Percentiles rank a stretch among this genome's conserved stretches.
phyloP scores from a whole-genome alignment of 2,329 filamentous ascomycete species.

The Alternaria ethzedia region DNA sequence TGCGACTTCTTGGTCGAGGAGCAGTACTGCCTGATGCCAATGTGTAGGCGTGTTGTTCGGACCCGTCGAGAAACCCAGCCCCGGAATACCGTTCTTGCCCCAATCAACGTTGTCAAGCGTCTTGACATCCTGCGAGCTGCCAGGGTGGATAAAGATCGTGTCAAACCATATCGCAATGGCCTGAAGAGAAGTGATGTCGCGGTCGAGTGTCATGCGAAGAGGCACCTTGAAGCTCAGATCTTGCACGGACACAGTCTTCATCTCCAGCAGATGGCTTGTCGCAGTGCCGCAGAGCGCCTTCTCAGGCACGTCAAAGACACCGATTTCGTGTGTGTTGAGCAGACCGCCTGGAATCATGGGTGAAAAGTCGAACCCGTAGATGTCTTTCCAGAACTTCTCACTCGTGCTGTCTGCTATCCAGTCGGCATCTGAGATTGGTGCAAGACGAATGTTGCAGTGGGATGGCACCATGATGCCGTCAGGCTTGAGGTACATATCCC shows the following conservation, averaged over 20 bases:
- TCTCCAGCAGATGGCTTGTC: slow-evolving; percentile 76
- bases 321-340: slow-evolving; percentile 65
- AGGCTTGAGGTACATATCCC: slow-evolving; percentile 82
- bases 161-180: slow-evolving; percentile 95
- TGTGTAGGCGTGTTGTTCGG: slow-evolving; percentile 80
- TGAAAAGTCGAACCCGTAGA: slow-evolving; percentile 95
- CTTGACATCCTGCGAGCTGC: slow-evolving; percentile 31
- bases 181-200: slow-evolving; percentile 74
- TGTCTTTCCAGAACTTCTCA: slow-evolving; percentile 78
- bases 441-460: slow-evolving; percentile 81
- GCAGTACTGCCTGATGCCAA: slow-evolving; percentile 84
- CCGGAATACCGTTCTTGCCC: slow-evolving; percentile 59
- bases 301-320: slow-evolving; percentile 40
- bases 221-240: slow-evolving; percentile 78
- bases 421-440: slow-evolving; percentile 78
- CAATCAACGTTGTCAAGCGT: slow-evolving; percentile 67
- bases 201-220: slow-evolving; percentile 68
- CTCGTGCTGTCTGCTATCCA: slow-evolving; percentile 78
- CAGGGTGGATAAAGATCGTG: slow-evolving; percentile 79
- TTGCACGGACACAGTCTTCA: slow-evolving; percentile 73
- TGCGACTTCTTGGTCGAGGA: slow-evolving; percentile 67
- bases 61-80: slow-evolving; percentile 88
- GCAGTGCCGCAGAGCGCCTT: slow-evolving; percentile 55
- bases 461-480: slow-evolving; percentile 86
- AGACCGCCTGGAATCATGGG: slow-evolving; percentile 85